These are phyloP conservation scores for Colletotrichum lentis DNA, from an alignment of 2,329 filamentous ascomycete species.

Conservation along the genomic window DNA sequence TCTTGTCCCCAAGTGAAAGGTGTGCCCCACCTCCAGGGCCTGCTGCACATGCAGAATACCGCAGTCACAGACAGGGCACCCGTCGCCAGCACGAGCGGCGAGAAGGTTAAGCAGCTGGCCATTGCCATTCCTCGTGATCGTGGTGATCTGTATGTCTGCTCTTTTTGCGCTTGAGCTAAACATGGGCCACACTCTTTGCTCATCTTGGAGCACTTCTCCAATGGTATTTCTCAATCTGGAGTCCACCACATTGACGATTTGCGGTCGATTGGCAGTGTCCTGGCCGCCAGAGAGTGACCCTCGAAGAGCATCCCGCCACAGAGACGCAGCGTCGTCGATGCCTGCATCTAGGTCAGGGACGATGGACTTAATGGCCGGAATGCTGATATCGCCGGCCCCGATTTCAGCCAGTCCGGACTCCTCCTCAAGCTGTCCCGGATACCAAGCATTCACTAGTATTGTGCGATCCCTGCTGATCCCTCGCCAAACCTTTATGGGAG, in stretches of 20 bases:
- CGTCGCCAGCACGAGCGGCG: slow-evolving; percentile 71
- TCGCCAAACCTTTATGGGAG: slow-evolving; percentile 60
- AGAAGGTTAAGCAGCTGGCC: slow-evolving; percentile 66
- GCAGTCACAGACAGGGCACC: slow-evolving; percentile 73
- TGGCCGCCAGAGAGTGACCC: slow-evolving; percentile 40
- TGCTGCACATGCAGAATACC: slow-evolving; percentile 71
- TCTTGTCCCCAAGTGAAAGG: slow-evolving; percentile 89
- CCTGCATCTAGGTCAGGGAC: slow-evolving; percentile 75
- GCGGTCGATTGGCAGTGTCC: background rate
- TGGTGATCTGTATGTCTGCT: slow-evolving; percentile 37
- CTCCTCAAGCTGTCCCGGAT: slow-evolving; percentile 49
- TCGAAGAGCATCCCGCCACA: slow-evolving; percentile 57
- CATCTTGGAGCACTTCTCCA: slow-evolving; percentile 38
- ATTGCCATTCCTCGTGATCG: slow-evolving; percentile 46
- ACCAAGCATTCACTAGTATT: slow-evolving; percentile 75
- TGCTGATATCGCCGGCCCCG: slow-evolving; percentile 52
- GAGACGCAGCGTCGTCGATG: slow-evolving; percentile 65
- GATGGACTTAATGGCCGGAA: slow-evolving; percentile 70
- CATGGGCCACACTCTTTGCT: slow-evolving; percentile 22
- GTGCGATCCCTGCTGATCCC: slow-evolving; percentile 73
- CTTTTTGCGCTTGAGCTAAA: background rate
- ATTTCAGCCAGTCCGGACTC: background rate
- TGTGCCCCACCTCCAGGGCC: slow-evolving; percentile 92
- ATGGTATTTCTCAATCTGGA: slow-evolving; percentile 44
- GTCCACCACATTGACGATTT: slow-evolving; percentile 50